Evolutionary conservation across 2,329 filamentous ascomycete species (phyloP), one percentile per base, ranked within the genome.

Genomic region (Neonectria sp.): DNA sequence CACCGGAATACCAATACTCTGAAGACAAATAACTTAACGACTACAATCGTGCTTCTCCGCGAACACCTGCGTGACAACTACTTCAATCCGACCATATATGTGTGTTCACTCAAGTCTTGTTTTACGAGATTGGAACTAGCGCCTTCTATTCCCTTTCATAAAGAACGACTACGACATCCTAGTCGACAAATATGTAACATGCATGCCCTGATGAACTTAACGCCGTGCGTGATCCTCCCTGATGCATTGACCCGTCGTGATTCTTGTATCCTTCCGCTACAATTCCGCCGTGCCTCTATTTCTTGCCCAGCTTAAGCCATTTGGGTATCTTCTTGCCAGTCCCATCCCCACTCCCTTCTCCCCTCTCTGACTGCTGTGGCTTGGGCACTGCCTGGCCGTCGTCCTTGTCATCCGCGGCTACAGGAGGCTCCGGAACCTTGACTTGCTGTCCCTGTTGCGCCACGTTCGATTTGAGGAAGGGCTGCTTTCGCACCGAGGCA

Each of bases 231-330:
- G 27, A 60, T 37, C 11, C 55, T 60, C 24, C 43, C 21, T 31
- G 31, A 68, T 72, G 65, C 58, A 52, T 53, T 49, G 21, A 9
- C 45, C 24, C 31, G 27, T 60, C 5, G 25, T 29, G 9, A n/a
- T 60, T 29, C 31, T 45, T 27, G 21, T 37, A 29, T 53, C n/a
- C 43, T 58, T 35, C 29, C 11, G 29, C n/a, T 12, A 33, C 53
- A 46, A 37, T 15, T 52, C 17, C 15, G 24, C 29, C 8, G n/a
- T 3, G 25, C 12, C 25, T 56, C 64, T 74, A 77, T 82, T 94
- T 95, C 87, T 93, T 95, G 15, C 90, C 90, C 60, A 93, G 81
- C 79, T 93, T 93, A 43, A 95, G 80, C 88, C 93, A 94, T 79
- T 93, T 94, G 24, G 92, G 92, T 66, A 86, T 76, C 83, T 94